Evolutionary conservation across 1,284 basidiomycete genomes (phyloP), one percentile per base, ranked within the genome.

Genomic region (Irpex lacteus): DNA sequence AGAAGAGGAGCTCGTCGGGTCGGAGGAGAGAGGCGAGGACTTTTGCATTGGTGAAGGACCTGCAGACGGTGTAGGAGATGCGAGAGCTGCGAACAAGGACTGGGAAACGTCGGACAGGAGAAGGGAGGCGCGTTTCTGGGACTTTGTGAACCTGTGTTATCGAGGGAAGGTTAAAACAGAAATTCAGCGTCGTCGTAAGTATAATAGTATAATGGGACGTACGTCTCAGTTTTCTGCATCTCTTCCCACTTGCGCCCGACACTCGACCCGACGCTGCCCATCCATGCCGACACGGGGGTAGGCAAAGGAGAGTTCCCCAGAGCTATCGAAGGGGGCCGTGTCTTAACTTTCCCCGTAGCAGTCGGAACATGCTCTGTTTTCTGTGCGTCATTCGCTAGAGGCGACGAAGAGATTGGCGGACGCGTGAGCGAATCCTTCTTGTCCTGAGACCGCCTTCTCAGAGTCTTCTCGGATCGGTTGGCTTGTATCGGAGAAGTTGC

Each of bases 41-140:
- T 21, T 34, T 5, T 21, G 21, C 5, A 47, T 32, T 34, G 47
- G 55, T 9, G 62, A 69, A 50, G 38, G 57, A 38, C 26, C 63
- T 59, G 52, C n/a, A 60, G 54, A 73, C 32, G 70, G 62, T 5
- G 67, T 64, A 59, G 66, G 77, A 44, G 67, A 80, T 70, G 75
- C 69, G 8, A 89, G 77, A 0, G 82, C 87, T 5, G 82, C 80
- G 6, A 81, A 81, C 38, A 90, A 76, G 32, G 83, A 81, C 65
- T 81, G 80, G 2, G 86, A 87, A 44, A 91, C 83, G 70, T 90
- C 89, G 0, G 85, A 83, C 60, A 91, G 71, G 44, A 91, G 78
- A 1, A 83, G 69, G 0, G 89, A 89, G 0, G 89, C 89, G 32
- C 88, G 85, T 73, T 89, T 90, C 65, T 85, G 85, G 69, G 77